These are phyloP conservation scores for Penicillium diatomitis DNA, from an alignment of 495 filamentous ascomycete genomes.

Conservation along the genomic window DNA sequence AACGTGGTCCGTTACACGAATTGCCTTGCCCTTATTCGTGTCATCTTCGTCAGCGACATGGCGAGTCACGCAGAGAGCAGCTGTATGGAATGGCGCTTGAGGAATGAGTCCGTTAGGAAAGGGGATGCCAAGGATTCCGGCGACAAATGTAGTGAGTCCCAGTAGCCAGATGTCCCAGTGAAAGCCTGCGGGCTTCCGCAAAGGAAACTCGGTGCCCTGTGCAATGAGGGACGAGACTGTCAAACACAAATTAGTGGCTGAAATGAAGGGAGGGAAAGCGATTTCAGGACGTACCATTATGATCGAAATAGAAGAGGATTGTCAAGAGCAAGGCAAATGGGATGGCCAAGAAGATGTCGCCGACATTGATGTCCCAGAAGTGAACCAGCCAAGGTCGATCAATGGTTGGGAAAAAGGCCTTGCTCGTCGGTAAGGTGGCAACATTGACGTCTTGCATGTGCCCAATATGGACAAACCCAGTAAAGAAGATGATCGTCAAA, in stretches of 20 bases:
- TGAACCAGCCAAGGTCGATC: conserved; percentile 74
- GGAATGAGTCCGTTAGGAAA: conserved; percentile 89
- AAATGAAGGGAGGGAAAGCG: not conserved
- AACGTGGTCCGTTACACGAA: conserved; percentile 58
- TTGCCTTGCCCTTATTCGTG: conserved; percentile 52
- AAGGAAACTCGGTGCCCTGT: conserved; percentile 86
- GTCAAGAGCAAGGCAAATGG: conserved; percentile 83
- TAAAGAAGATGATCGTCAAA: conserved; percentile 78
- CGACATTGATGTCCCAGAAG: conserved; percentile 76
- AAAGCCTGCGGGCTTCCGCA: conserved; percentile 86
- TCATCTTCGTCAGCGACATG: conserved; percentile 49
- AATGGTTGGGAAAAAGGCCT: conserved; percentile 73
- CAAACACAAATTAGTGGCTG: not conserved
- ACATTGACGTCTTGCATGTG: conserved; percentile 60
- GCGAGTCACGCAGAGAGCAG: conserved; percentile 66
- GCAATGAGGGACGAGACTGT: conserved; percentile 77
- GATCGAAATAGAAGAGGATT: conserved; percentile 88
- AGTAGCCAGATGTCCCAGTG: conserved; percentile 95
- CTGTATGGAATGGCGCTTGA: conserved; percentile 90
- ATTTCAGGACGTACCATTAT: conserved; percentile 51
- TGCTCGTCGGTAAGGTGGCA: conserved; percentile 57
- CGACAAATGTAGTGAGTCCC: conserved; percentile 75
- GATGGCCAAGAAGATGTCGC: conserved; percentile 76
- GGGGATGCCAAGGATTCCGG: conserved; percentile 78
- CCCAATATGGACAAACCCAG: conserved; percentile 78